Evolutionary conservation across 345 rosid genomes (phyloP).

Genomic region (Aurinia saxatilis): DNA sequence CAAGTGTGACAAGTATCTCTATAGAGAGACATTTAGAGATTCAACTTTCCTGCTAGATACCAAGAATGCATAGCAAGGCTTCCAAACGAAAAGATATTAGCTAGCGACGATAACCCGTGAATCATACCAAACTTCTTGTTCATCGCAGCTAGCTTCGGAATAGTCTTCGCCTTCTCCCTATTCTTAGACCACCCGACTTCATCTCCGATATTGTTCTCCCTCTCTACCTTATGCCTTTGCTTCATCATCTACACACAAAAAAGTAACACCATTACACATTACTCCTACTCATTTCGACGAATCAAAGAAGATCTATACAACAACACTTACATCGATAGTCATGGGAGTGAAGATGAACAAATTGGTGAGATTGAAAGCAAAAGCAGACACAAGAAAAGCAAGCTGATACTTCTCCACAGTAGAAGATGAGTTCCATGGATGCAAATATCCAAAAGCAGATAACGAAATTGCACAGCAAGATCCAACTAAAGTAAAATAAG

Average conservation of each 20-base stretch:
- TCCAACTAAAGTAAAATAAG: conserved; percentile 75
- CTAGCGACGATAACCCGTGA: conserved; percentile 91
- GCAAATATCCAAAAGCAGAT: conserved; percentile 71
- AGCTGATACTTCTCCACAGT: conserved; percentile 77
- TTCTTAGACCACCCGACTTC: conserved; percentile 94
- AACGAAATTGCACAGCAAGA: conserved; percentile 65
- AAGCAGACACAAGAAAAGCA: conserved; percentile 72
- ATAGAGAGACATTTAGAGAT: conserved; percentile 39
- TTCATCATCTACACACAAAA: conserved; percentile 76
- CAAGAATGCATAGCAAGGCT: conserved; percentile 96
- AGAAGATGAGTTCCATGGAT: conserved; percentile 88
- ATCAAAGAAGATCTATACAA: neutral
- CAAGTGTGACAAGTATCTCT: neutral
- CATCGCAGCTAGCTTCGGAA: conserved; percentile 91
- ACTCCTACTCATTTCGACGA: neutral
- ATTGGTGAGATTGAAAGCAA: conserved; percentile 81
- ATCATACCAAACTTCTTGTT: conserved; percentile 99
- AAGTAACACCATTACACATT: neutral
- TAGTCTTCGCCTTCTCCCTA: conserved; percentile 61
- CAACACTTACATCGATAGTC: conserved; percentile 75
- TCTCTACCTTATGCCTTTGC: conserved; percentile 95
- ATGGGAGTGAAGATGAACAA: conserved; percentile 85
- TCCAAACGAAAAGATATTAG: conserved; percentile 87
- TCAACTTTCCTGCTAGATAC: conserved; percentile 89
- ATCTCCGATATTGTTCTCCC: conserved; percentile 63